phyloP scores from a whole-genome alignment of 176 grass and related monocot genomes.

The Ananas comosus region DNA sequence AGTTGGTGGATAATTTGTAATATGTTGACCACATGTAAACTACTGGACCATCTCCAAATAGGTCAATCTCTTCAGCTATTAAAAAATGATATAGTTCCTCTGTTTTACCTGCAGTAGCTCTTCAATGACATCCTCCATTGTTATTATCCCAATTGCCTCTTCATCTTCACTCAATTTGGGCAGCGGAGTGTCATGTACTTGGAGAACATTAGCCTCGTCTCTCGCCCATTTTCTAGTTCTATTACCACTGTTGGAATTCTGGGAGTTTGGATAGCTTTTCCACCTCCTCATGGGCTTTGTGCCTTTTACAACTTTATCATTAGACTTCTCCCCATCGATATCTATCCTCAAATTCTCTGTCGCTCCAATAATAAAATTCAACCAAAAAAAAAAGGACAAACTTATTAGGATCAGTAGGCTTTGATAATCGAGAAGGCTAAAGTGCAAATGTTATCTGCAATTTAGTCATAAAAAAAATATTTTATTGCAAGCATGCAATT shows the following conservation, averaged over 20 bases:
- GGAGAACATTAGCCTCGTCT: constrained; percentile 47
- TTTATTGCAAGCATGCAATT: not conserved
- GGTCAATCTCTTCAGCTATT: not conserved
- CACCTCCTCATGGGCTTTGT: constrained; percentile 28
- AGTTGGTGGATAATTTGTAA: no score
- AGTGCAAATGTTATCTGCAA: no score
- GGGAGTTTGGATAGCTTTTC: constrained; percentile 60
- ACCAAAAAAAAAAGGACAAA: not conserved
- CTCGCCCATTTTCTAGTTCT: constrained; percentile 60
- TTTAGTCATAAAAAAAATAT: no score
- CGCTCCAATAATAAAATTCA: not conserved
- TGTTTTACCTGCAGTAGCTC: constrained; percentile 74
- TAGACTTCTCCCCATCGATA: constrained; percentile 38
- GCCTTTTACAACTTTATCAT: constrained; percentile 34
- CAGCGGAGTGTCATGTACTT: constrained; percentile 47
- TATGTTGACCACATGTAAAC: not conserved
- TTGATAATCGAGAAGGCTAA: no score
- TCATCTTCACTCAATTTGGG: constrained; percentile 62
- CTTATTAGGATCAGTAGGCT: not conserved
- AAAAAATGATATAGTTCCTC: not conserved
- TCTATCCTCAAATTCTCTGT: constrained; percentile 53
- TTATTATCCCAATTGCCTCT: constrained; percentile 85
- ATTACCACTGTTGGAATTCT: constrained; percentile 28
- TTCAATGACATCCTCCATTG: constrained; percentile 99
- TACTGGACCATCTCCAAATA: not conserved